Evolutionary conservation across 2,329 filamentous ascomycete species (phyloP).

Genomic region (Fusarium napiforme): DNA sequence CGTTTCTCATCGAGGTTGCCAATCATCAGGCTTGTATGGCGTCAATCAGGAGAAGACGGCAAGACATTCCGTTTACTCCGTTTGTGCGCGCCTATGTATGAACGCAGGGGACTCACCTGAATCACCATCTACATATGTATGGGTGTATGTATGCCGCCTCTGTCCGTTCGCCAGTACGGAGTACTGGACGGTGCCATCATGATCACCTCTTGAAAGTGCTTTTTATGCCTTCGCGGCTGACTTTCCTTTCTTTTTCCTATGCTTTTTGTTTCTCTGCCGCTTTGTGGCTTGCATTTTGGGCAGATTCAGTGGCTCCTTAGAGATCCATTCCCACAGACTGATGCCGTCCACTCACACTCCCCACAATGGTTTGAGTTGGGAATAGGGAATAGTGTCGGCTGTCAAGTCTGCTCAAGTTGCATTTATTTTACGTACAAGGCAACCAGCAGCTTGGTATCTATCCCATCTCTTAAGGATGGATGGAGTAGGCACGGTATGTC

Average conservation of each 20-base stretch:
- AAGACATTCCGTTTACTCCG: slow-evolving; percentile 13
- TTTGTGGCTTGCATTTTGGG: slow-evolving; percentile 23
- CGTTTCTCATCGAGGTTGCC: slow-evolving; percentile 20
- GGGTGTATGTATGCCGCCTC: not conserved
- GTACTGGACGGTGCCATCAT: not conserved
- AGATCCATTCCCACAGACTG: slow-evolving; percentile 33
- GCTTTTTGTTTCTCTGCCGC: slow-evolving; percentile 7
- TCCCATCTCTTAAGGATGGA: not conserved
- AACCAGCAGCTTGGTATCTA: not conserved
- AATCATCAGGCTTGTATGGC: slow-evolving; percentile 9
- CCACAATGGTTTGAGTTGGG: slow-evolving; percentile 12
- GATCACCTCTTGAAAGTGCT: not conserved
- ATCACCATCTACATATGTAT: not conserved
- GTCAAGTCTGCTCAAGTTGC: not conserved
- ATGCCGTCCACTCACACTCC: slow-evolving; percentile 30
- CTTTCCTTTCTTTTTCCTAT: slow-evolving; percentile 12
- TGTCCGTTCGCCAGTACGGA: not conserved
- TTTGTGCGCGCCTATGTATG: not conserved
- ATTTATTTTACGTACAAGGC: slow-evolving; percentile 25
- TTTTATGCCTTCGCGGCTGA: not conserved
- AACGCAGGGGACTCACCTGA: not conserved
- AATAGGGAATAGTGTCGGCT: slow-evolving; percentile 4
- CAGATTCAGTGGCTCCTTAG: slow-evolving; percentile 29
- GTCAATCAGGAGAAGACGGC: not conserved
- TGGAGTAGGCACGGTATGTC: not conserved